These are phyloP conservation scores for Solanum medicagineum DNA, from an alignment of 257 asterid species.

Conservation along the genomic window DNA sequence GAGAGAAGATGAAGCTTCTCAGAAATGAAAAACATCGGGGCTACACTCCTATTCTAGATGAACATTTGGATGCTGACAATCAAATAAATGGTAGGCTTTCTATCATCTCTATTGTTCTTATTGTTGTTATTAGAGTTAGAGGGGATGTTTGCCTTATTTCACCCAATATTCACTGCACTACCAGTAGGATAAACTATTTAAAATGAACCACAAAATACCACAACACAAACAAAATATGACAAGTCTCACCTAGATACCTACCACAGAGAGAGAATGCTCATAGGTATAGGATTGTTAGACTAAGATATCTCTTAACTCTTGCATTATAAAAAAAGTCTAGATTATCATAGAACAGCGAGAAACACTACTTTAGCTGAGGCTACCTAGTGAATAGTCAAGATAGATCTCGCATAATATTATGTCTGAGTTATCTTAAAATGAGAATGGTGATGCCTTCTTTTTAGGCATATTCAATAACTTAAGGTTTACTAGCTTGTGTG, in stretches of 20 bases:
- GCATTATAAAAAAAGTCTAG: not conserved
- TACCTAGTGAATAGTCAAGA: not conserved
- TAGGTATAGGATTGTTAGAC: not conserved
- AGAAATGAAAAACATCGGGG: slow-evolving; percentile 71
- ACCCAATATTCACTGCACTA: not conserved
- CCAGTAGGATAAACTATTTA: not conserved
- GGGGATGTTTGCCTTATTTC: not conserved
- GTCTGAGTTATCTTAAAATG: not conserved
- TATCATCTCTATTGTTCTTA: not conserved
- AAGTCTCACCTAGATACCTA: not conserved
- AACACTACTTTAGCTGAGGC: not conserved
- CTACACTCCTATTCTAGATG: slow-evolving; percentile 80
- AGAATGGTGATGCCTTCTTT: not conserved
- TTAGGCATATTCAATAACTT: not conserved
- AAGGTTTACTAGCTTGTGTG: not conserved
- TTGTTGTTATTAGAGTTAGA: not conserved
- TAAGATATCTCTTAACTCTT: not conserved
- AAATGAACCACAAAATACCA: not conserved
- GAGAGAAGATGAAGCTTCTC: slow-evolving; percentile 76
- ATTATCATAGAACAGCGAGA: not conserved
- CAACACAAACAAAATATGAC: not conserved
- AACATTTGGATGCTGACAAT: slow-evolving; percentile 55
- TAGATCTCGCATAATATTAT: not conserved
- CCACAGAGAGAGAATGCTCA: not conserved
- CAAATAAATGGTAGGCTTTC: slow-evolving; percentile 51